These are phyloP conservation scores for Dactylonectria estremocensis DNA, from an alignment of 2,329 filamentous ascomycete genomes.

Conservation along the genomic window DNA sequence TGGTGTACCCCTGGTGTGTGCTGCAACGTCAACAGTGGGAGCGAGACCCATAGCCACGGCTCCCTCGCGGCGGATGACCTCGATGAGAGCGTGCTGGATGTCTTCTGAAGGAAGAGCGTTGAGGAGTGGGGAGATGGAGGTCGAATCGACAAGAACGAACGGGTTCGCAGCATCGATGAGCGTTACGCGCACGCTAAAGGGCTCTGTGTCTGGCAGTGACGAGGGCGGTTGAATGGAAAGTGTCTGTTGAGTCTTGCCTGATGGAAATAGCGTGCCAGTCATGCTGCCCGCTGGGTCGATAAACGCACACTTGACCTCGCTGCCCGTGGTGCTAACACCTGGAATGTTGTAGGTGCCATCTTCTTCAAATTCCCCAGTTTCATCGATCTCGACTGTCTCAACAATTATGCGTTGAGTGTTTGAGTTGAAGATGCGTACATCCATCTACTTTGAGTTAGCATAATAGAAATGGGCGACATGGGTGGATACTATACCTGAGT, in stretches of 20 bases:
- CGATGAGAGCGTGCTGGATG: slow-evolving; percentile 52
- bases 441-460: slow-evolving; percentile 33
- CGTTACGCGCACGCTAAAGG: neutral
- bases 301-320: slow-evolving; percentile 72
- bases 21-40: slow-evolving; percentile 53
- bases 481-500: slow-evolving; percentile 41
- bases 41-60: slow-evolving; percentile 72
- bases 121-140: neutral
- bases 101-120: slow-evolving; percentile 8
- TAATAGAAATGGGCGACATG: neutral
- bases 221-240: slow-evolving; percentile 51
- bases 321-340: slow-evolving; percentile 68
- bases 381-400: slow-evolving; percentile 66
- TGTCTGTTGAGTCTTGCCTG: slow-evolving; percentile 59
- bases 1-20: slow-evolving; percentile 57
- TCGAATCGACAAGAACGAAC: neutral
- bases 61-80: slow-evolving; percentile 68
- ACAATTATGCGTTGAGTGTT: slow-evolving; percentile 73
- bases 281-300: slow-evolving; percentile 72
- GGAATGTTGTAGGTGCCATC: slow-evolving; percentile 70
- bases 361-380: slow-evolving; percentile 61
- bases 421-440: slow-evolving; percentile 70
- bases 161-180: neutral
- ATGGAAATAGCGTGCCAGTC: slow-evolving; percentile 72
- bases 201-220: neutral